Evolutionary conservation across 2,329 filamentous ascomycete genomes (phyloP), one percentile per base, ranked within the genome.

Genomic region (Fusarium domesticum): DNA sequence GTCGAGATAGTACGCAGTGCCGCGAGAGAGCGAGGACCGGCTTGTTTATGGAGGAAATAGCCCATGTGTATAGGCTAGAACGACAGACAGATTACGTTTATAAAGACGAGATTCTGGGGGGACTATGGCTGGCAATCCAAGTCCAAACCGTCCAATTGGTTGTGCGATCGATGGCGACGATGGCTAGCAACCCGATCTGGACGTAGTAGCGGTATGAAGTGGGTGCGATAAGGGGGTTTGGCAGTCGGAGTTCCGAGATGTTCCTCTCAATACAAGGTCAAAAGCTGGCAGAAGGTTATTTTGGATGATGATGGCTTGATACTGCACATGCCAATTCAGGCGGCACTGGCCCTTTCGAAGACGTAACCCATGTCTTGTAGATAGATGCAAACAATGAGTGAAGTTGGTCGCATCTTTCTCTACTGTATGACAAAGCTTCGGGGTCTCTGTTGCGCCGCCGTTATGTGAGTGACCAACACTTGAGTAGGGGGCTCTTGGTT

Each of bases 141-240:
- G 45, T 50, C 45, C 49, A 60, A 60, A 60, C 35, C 45, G 45
- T 50, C 46, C 51, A 60, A 60, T 60, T 58, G 55, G 53, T 46
- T 48, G 45, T 43, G 42, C 30, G 44, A 30, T 47, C 53, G 53
- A 54, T 60, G 51, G 53, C 51, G 50, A 59, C 47, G 43, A 45
- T 45, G 35, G 51, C 47, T 51, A 58, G 44, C 39, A 51, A 37
- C 47, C 57, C 57, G 53, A 60, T 60, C 48, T 44, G 55, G 57
- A 48, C 53, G 56, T 57, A 60, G 57, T 45, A 48, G 40, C 55
- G 47, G 48, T 35, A 38, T 50, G 35, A 51, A 56, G 57, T 60
- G 57, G 57, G 39, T 47, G 57, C 53, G 53, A 59, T 54, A 59
- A 49, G 54, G 55, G 49, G 45, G 41, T 51, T 38, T 37, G 40